Evolutionary conservation across 331 rosid species (phyloP), one percentile per base, ranked within the genome.

Genomic region (Quercus lobata): DNA sequence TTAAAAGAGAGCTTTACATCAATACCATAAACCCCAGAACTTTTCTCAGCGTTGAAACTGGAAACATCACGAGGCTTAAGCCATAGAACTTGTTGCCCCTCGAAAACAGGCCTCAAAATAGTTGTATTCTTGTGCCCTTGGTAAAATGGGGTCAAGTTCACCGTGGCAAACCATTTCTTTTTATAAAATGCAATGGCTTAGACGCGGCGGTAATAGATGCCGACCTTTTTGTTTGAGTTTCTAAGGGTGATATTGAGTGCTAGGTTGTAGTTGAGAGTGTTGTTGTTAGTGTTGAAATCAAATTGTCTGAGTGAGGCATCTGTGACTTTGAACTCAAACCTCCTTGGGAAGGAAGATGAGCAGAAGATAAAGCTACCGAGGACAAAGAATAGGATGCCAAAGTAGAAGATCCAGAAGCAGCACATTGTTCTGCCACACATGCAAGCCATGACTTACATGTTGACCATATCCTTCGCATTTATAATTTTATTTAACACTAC

Each of bases 81-180:
- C 6, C n/a, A 27, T 24, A 80, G 57, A 41, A 76, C 4, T 0
- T 66, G 32, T 16, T 76, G 83, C 16, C 83, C 77, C 7, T 41
- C 8, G 37, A 88, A 77, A 37, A 19, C 56, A 0, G 80, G 71
- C 14, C 37, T 53, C 3, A 82, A 62, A 14, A 30, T n/a, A 15
- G 74, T 77, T 21, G 81, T 82, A 76, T 80, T 87, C 83, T 87
- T 74, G 52, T 80, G 77, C 5, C 87, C 87, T 49, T 84, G 87
- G 34, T 82, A 77, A 72, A 84, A 82, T 29, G 34, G 76, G 1
- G 57, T 46, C 80, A 87, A 57, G 5, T 1, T 30, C 34, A 32
- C 71, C 53, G 74, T 5, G 70, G 69, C 5, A 58, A 82, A 79
- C 62, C 66, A 68, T 44, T 55, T 60, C 4, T 27, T 69, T 9